Conservation (phyloP, 345 rosid genomes). For the Euphorbia pulcherrima region DNA sequence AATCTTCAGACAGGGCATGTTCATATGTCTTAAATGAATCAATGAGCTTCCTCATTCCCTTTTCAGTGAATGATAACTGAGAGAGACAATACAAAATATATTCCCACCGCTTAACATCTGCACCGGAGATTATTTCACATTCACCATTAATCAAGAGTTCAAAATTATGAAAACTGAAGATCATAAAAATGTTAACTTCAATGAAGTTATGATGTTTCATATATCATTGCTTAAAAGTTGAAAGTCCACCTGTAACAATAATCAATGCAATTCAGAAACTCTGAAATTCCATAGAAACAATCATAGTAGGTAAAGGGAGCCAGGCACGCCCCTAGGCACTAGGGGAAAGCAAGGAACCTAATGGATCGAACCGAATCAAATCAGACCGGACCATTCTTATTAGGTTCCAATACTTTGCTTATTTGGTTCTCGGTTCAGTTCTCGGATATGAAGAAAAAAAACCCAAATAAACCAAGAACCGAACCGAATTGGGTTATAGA, state of each 20-base stretch:
- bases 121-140: conserved; percentile 22
- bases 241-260: background rate
- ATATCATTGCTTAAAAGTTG: background rate
- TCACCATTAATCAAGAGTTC: background rate
- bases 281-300: background rate
- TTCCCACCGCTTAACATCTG: conserved; percentile 92
- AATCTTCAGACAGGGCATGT: conserved; percentile 72
- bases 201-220: background rate
- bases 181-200: too few species aligned
- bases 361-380: too few species aligned
- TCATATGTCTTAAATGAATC: conserved; percentile 83
- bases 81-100: conserved; percentile 91
- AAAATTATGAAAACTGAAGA: background rate
- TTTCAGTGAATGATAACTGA: conserved; percentile 85
- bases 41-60: conserved; percentile 84
- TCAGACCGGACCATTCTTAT: too few species aligned
- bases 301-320: too few species aligned
- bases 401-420: too few species aligned
- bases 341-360: too few species aligned
- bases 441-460: too few species aligned
- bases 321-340: too few species aligned
- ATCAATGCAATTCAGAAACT: background rate
- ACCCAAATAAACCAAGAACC: too few species aligned
- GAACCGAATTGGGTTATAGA: too few species aligned
- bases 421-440: too few species aligned